Evolutionary conservation across 2,329 filamentous ascomycete species (phyloP), one percentile per base, ranked within the genome.

Genomic region (Cytospora schulzeri): DNA sequence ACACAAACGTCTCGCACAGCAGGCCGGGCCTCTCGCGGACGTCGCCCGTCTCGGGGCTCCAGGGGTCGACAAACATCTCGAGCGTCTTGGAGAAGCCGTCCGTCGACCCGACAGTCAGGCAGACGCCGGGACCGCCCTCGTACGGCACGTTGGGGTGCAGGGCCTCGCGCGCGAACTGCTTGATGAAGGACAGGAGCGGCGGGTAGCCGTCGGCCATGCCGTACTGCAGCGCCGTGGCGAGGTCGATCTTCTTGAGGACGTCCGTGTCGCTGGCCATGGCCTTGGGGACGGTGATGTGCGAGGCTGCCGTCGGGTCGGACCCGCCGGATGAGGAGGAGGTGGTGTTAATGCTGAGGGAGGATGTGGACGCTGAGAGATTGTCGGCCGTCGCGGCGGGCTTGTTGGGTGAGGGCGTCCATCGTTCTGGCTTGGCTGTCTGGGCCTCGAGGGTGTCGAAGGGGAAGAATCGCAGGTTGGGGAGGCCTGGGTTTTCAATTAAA

Each of bases 371-470:
- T 56, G 51, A 38, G 17, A 66, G 59, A 35, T 11, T 33, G 33
- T 66, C 59, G 33, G 56, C 63, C 24, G 70, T 72, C 29, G 60
- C 69, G 59, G 73, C 73, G 12, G 86, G 85, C 55, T 82, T 79
- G 73, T 90, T 91, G 45, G 87, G 85, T 14, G 88, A 88, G 1
- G 90, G 90, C 38, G 85, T 82, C 83, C 91, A 95, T 75, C 93
- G 86, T 68, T 90, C 81, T 9, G 92, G 88, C 67, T 86, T 85
- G 35, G 92, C 91, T 67, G 90, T 86, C 69, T 90, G 88, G 50
- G 93, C 91, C 77, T 96, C 92, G 68, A 97, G 86, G 0, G 92
- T 95, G 71, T 97, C 93, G 76, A 91, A 97, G 11, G 93, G 93
- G 73, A 97, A 97, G 78, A 92, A 92, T 64, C 85, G 84, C 48